Conservation (phyloP, 2,329 filamentous ascomycete genomes). For the Aspergillus piperis region DNA sequence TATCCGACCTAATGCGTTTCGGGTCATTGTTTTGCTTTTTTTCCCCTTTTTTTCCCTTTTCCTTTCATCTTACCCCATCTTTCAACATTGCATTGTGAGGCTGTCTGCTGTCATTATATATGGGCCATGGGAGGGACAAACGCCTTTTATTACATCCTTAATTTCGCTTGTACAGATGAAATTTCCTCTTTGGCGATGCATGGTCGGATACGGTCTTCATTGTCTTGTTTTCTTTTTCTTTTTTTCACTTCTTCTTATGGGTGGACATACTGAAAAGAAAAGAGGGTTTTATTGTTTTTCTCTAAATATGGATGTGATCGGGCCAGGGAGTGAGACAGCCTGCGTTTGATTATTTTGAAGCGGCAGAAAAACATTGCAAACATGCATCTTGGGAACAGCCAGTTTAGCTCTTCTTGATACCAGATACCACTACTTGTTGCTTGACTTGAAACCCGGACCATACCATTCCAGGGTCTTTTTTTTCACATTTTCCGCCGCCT, state of each 20-base stretch:
- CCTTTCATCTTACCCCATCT: slow-evolving; percentile 15
- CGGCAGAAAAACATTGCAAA: slow-evolving; percentile 6
- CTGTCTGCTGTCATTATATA: slow-evolving; percentile 30
- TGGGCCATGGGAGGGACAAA: slow-evolving; percentile 3
- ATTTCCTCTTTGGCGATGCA: slow-evolving; percentile 8
- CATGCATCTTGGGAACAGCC: slow-evolving; percentile 7
- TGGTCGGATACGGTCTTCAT: background rate
- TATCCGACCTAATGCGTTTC: slow-evolving; percentile 25
- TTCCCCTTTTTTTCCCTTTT: slow-evolving; percentile 18
- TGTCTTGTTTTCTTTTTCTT: slow-evolving; percentile 1
- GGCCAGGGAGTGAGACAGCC: background rate
- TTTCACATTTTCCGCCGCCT: background rate
- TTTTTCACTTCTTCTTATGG: background rate
- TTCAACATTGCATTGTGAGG: slow-evolving; percentile 34
- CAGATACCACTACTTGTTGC: slow-evolving; percentile 8
- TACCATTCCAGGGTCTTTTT: background rate
- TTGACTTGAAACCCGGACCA: background rate
- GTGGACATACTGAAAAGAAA: background rate
- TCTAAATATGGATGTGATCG: background rate
- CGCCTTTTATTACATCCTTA: slow-evolving; percentile 8
- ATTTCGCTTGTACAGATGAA: slow-evolving; percentile 8
- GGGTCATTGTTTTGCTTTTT: slow-evolving; percentile 25
- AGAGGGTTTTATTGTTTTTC: background rate
- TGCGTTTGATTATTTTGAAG: background rate
- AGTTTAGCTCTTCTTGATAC: slow-evolving; percentile 5